Base-by-base conservation (phyloP, 768 basidiomycete species). In the Leccinum broughii region DNA sequence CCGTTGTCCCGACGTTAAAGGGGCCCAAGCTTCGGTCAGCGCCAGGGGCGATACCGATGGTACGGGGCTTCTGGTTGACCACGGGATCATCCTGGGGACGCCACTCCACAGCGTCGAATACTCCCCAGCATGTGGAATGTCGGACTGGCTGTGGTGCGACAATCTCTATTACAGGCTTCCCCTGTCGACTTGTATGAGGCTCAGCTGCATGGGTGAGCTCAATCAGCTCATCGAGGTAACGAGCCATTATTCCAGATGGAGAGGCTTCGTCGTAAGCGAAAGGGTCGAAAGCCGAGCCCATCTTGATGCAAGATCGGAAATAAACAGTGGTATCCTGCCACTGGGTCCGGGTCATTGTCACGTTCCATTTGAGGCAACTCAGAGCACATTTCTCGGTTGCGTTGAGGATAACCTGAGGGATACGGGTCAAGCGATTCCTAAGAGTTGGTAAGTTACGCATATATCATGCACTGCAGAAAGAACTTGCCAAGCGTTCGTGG, bases 401-500 rank as follows among this genome's bases (percentile, higher is more conserved):
- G 17, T 68, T 68, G 57, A 74, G 71, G 46, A 58, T 57, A 41
- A 50, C 62, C 3, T 56, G 57, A 49, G 74, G 68, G 41, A 73
- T 58, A 39, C 56, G 55, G 24, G 70, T 64, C 54, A 65, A 57
- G 22, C 62, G 60, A 17, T 52, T 62, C 72, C 72, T 74, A 44
- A 20, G 51, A 56, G 9, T 34, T 6, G 10, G 48, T 73, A 32
- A 71, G 56, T 9, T 1, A 20, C 22, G 32, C 14, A 41, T 41
- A 26, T 32, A 15, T n/a, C 7, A 4, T 22, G 41, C 35, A 15
- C 32, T 34, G 26, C 1, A 6, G 3, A 22, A 53, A 30, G 22
- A 24, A 61, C 70, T n/a, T 20, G 77, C 75, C 75, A 76, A 34
- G 61, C 60, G 22, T 58, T 76, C n/a, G 68, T 62, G 17, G 73